A percentile compares a stretch with the other conserved stretches of the same genome.
These are phyloP conservation scores for Tulasnella sp. DNA, from an alignment of 768 basidiomycete genomes.

Conservation along the genomic window DNA sequence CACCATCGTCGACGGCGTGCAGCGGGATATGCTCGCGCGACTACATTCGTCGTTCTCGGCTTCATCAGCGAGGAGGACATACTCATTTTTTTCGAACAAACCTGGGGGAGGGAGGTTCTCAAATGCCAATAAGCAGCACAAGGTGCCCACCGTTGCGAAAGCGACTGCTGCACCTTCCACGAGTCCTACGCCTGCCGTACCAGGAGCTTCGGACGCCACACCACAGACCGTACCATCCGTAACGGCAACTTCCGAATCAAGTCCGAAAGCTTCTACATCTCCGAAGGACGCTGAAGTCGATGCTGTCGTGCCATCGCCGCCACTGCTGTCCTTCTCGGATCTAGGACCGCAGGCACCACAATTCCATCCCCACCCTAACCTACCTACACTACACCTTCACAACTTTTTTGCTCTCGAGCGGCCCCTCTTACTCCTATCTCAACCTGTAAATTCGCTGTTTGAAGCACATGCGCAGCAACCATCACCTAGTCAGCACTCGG, in stretches of 20 bases:
- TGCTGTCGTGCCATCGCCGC: background rate
- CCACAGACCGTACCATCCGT: background rate
- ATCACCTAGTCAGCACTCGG: slow-evolving; percentile 17
- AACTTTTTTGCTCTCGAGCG: slow-evolving; percentile 77
- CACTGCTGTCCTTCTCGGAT: background rate
- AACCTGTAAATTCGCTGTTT: slow-evolving; percentile 47
- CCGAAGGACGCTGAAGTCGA: background rate
- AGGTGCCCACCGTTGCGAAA: slow-evolving; percentile 11
- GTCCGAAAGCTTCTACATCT: background rate
- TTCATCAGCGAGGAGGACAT: slow-evolving; percentile 9
- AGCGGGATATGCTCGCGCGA: slow-evolving; percentile 5
- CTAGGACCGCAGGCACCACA: background rate
- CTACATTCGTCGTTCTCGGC: background rate
- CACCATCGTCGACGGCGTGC: background rate
- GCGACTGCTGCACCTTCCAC: slow-evolving; percentile 1
- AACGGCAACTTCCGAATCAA: background rate
- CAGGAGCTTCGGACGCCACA: background rate
- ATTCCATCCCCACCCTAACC: slow-evolving; percentile 37
- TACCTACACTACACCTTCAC: slow-evolving; percentile 60
- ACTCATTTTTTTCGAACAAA: slow-evolving; percentile 20
- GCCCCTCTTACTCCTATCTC: slow-evolving; percentile 56
- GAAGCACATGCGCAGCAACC: slow-evolving; percentile 23
- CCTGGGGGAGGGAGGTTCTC: slow-evolving; percentile 16
- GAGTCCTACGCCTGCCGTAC: background rate
- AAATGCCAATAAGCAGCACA: slow-evolving; percentile 16